These are phyloP conservation scores for Fusarium circinatum DNA, from an alignment of 2,329 filamentous ascomycete genomes.

Conservation along the genomic window DNA sequence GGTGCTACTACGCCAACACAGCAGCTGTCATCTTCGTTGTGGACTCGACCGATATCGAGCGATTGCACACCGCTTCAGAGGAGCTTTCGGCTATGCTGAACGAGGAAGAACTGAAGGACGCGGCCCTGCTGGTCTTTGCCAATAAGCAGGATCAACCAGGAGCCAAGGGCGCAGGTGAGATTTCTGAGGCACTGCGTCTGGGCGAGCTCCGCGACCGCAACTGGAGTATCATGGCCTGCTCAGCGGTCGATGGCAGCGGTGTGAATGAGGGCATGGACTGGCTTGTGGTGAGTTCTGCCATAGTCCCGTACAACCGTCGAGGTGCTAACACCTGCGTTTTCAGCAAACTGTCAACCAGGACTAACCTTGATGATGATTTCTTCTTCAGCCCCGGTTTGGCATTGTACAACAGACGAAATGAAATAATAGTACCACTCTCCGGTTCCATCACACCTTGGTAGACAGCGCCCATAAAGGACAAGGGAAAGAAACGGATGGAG, in stretches of 20 bases:
- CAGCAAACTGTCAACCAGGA: conserved; percentile 53
- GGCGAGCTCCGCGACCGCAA: conserved; percentile 95
- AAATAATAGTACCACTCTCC: conserved; percentile 45
- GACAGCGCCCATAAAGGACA: conserved; percentile 37
- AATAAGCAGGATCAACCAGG: conserved; percentile 99
- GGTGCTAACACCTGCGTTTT: conserved; percentile 8
- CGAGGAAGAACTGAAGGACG: conserved; percentile 95
- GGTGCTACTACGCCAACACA: conserved; percentile 99
- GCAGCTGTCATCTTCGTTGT: conserved; percentile 99
- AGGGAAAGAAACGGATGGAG: conserved; percentile 21
- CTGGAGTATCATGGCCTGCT: conserved; percentile 99
- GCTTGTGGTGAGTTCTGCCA: conserved; percentile 77
- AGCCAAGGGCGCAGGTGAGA: conserved; percentile 95
- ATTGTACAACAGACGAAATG: conserved; percentile 49
- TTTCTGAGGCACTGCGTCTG: conserved; percentile 89
- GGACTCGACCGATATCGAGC: conserved; percentile 96
- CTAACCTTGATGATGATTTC: conserved; percentile 37
- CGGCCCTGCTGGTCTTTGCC: conserved; percentile 91
- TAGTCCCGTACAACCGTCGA: background rate
- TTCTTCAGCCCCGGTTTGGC: conserved; percentile 32
- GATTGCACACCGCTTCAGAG: conserved; percentile 89
- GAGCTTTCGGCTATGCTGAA: conserved; percentile 95
- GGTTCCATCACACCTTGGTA: conserved; percentile 44
- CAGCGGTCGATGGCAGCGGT: conserved; percentile 92
- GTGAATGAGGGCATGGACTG: conserved; percentile 99